Base-by-base conservation (phyloP, 768 basidiomycete species). In the Termitomyces sp. region DNA sequence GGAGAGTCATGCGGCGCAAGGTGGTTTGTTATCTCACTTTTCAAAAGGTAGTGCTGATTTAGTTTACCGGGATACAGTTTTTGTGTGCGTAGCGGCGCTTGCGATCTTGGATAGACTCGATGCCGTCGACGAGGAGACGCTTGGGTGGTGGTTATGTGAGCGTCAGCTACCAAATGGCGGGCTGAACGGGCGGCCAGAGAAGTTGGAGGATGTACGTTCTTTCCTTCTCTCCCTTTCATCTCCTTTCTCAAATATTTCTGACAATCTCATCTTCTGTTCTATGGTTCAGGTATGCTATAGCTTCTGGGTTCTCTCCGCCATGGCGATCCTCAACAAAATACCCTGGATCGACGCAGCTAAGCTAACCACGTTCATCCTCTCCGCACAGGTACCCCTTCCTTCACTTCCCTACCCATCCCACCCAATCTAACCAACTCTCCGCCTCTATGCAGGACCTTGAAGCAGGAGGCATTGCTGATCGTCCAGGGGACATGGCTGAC, bases 181-280 rank as follows among this genome's bases (percentile, higher is more conserved):
- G 0, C 77, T 99, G 61, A 98, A 98, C 66, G 97, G 96, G 0
- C 81, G 97, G n/a, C 97, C 97, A 11, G 94, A 99, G 72, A 99
- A 99, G 75, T 78, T 98, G 38, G 93, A 95, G 75, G 96, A 98
- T 70, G 97, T 96, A 66, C 67, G 88, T 80, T 7, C 11, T 33
- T n/a, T 20, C n/a, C 11, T 50, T 28, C 15, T 16, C 5, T 20
- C 18, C 5, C 18, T 4, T 55, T n/a, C 9, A 28, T 18, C 9
- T 45, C 39, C 24, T 42, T 59, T 46, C 11, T 46, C 16, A 8
- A 39, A 38, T 4, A n/a, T 7, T 18, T 20, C 11, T n/a, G 4
- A 20, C 20, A 28, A 36, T 44, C 32, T 39, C 3, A 35, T n/a
- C 38, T 24, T 62, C 28, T 28, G 49, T 20, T 52, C 13, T 50